A percentile compares a stretch with the other conserved stretches of the same genome.
Evolutionary conservation across 1,284 basidiomycete genomes (phyloP).

Genomic region (Fomitopsis palustris): DNA sequence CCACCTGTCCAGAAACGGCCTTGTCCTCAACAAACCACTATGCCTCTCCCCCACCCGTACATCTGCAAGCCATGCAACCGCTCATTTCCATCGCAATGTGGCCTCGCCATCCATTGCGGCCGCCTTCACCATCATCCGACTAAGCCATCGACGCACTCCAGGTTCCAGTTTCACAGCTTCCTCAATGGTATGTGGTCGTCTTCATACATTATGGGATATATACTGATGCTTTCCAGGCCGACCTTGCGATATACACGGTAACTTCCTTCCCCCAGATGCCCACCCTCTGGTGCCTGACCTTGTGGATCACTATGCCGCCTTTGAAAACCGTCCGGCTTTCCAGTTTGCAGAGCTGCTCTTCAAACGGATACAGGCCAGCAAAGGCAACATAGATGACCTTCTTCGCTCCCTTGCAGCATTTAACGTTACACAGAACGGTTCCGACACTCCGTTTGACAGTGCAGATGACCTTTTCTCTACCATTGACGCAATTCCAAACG

Average conservation of each 20-base stretch:
- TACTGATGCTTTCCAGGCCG: too few species aligned
- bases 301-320: neutral
- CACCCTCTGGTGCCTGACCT: neutral
- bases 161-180: too few species aligned
- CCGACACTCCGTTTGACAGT: conserved; percentile 6
- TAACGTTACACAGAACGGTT: neutral
- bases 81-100: too few species aligned
- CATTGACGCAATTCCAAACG: conserved; percentile 10
- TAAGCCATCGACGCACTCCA: too few species aligned
- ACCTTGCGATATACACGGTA: neutral
- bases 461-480: neutral
- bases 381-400: conserved; percentile 6
- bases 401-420: conserved; percentile 7
- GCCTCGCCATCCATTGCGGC: too few species aligned
- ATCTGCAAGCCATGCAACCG: too few species aligned
- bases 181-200: too few species aligned
- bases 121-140: too few species aligned
- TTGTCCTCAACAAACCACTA: too few species aligned
- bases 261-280: neutral
- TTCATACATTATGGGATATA: too few species aligned
- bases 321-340: conserved; percentile 5
- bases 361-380: conserved; percentile 2
- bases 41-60: too few species aligned
- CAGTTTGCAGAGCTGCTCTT: conserved; percentile 14
- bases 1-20: too few species aligned